A percentile compares a stretch with the other conserved stretches of the same genome.
These are phyloP conservation scores for Exserohilum rostratum DNA, from an alignment of 2,329 filamentous ascomycete genomes.

Conservation along the genomic window DNA sequence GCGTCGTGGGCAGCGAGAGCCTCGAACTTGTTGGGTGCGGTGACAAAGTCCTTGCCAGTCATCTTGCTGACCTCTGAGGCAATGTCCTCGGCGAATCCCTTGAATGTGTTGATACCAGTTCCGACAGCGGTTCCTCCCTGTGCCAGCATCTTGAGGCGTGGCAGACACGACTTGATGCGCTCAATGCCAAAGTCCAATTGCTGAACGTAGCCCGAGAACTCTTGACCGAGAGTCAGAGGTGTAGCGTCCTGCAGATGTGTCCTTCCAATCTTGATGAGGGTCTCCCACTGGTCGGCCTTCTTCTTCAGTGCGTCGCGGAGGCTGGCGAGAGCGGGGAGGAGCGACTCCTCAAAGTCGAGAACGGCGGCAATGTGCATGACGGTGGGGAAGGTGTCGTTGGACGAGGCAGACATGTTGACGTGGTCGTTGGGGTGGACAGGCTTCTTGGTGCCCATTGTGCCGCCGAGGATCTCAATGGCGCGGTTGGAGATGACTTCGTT, in stretches of 20 bases:
- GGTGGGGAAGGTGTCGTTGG: slow-evolving; percentile 98
- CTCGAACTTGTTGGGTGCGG: slow-evolving; percentile 99
- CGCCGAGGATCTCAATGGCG: slow-evolving; percentile 95
- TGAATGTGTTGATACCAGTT: slow-evolving; percentile 96
- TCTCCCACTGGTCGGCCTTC: slow-evolving; percentile 88
- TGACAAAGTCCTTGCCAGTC: slow-evolving; percentile 92
- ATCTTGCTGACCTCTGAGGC: slow-evolving; percentile 89
- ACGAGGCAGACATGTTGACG: slow-evolving; percentile 98
- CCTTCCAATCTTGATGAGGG: slow-evolving; percentile 98
- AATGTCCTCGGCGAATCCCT: slow-evolving; percentile 92
- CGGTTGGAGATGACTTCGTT: slow-evolving; percentile 99
- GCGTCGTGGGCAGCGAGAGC: slow-evolving; percentile 94
- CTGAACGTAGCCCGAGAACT: slow-evolving; percentile 96
- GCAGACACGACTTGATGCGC: slow-evolving; percentile 81
- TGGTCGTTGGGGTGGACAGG: slow-evolving; percentile 99
- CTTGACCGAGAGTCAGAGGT: slow-evolving; percentile 91
- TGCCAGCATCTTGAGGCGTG: slow-evolving; percentile 83
- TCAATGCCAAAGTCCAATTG: slow-evolving; percentile 91
- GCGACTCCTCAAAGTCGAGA: slow-evolving; percentile 83
- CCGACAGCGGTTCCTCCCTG: slow-evolving; percentile 97
- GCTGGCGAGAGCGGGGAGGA: slow-evolving; percentile 81
- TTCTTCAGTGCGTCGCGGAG: slow-evolving; percentile 83
- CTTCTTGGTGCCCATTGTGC: slow-evolving; percentile 94
- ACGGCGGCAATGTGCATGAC: slow-evolving; percentile 99
- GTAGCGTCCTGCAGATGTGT: slow-evolving; percentile 98